Base-by-base conservation (phyloP, 78 protist genomes). In the Monocercomonoides exilis region DNA sequence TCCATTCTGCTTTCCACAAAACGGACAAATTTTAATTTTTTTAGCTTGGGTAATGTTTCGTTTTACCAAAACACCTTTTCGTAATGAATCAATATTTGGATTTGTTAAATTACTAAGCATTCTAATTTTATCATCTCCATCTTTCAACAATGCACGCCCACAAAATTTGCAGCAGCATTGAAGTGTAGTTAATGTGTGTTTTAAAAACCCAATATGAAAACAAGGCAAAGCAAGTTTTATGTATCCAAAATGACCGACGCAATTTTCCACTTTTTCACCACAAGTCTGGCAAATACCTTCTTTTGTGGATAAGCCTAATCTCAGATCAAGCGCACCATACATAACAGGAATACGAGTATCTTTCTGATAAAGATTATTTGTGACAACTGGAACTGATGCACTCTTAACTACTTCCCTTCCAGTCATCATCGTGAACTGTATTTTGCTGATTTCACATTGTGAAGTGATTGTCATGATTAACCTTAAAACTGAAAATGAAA, bases 241-340 rank as follows among this genome's bases (percentile, higher is more conserved):
- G 63, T 89, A 46, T 2, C 98, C 99, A 81, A 89, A 97, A 91
- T 98, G 99, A 41, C 99, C 99, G 0, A 88, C 89, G 86, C 99
- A 98, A 35, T 88, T 77, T 32, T 1, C 77, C 41, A 21, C 3
- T 4, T 21, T 33, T 35, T 79, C 34, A 34, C 89, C 89, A 35
- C 89, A 87, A 33, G 89, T 87, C 3, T 81, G 3, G 84, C 89
- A 87, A 2, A 81, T 38, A n/a, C 87, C 46, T 3, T 38, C 2
- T 3, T 87, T 87, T 42, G 33, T 42, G 2, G 43, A 29, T 1
- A 87, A 3, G 2, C 89, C 89, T 6, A 87, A 36, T 34, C 89
- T 41, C 11, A 41, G 11, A 2, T 87, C 89, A 3, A 87, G 86
- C 33, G 84, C 44, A 38, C 89, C 89, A 80, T 80, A 5, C 54